These are phyloP conservation scores for Metschnikowia chrysomelidarum DNA, from an alignment of 805 yeast genomes.

Conservation along the genomic window DNA sequence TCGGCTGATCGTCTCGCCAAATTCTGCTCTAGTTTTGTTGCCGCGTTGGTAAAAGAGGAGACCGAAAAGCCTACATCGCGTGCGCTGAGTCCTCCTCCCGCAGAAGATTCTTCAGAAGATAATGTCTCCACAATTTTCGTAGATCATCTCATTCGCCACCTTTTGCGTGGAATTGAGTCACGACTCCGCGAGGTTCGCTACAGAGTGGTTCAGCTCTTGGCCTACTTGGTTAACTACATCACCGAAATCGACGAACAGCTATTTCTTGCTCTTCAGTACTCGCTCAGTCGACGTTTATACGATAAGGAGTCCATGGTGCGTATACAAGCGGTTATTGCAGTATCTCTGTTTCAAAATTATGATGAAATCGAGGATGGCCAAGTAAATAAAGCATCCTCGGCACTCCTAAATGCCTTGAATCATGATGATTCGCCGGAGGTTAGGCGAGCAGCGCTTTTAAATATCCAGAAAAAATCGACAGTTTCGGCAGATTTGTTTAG, in stretches of 20 bases:
- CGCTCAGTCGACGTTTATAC: slow-evolving; percentile 59
- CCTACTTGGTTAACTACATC: slow-evolving; percentile 65
- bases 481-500: slow-evolving; percentile 65
- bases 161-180: slow-evolving; percentile 77
- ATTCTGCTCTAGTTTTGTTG: slow-evolving; percentile 59
- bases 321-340: slow-evolving; percentile 77
- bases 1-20: slow-evolving; percentile 77
- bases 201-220: slow-evolving; percentile 73
- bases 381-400: slow-evolving; percentile 19
- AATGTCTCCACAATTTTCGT: slow-evolving; percentile 51
- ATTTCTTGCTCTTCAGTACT: slow-evolving; percentile 59
- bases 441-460: slow-evolving; percentile 76
- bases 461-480: slow-evolving; percentile 52
- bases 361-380: slow-evolving; percentile 24
- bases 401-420: slow-evolving; percentile 51
- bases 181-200: slow-evolving; percentile 74
- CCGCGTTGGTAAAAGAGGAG: slow-evolving; percentile 41
- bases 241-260: slow-evolving; percentile 75
- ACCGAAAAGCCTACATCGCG: slow-evolving; percentile 20
- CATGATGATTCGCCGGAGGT: slow-evolving; percentile 88
- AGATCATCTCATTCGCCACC: slow-evolving; percentile 58
- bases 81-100: slow-evolving; percentile 20
- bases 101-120: slow-evolving; percentile 40
- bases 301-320: slow-evolving; percentile 80
- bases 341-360: slow-evolving; percentile 68